Evolutionary conservation across 148 eudicot genomes (phyloP), one percentile per base, ranked within the genome.

Genomic region (Gaultheria prostrata): DNA sequence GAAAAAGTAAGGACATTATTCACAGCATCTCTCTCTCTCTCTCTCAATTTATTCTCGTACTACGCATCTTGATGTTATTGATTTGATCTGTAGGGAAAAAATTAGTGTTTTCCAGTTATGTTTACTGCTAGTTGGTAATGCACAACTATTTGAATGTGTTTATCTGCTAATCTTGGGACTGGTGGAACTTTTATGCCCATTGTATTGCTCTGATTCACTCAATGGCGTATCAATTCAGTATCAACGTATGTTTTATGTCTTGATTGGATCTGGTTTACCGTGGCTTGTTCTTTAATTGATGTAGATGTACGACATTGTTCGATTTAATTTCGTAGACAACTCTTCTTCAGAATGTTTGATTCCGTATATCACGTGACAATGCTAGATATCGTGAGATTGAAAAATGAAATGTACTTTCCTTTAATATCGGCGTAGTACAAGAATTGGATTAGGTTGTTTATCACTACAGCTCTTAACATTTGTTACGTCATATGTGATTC

Each of bases 1-100:
- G 93, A 71, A 91, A 91, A 85, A 80, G 92, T 90, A 90, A 20
- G 85, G 45, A 48, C 26, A 15, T 56, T 24, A 61, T 54, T 70
- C 33, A 48, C 9, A 8, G 1, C 77, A 33, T 21, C 17, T 35
- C 49, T 35, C 39, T 20, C n/a, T 63, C 39, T 80, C 45, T 76
- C 15, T 39, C n/a, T 45, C 28, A 7, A 28, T n/a, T 30, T 0
- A n/a, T 9, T 8, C 69, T 8, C 69, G 0, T 24, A 26, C 4
- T 65, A 67, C 72, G 18, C 72, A 6, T 67, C 28, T 67, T 67
- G 17, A 26, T 63, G 3, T 10, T 14, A 10, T 24, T 61, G 28
- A 24, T 24, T 9, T n/a, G 69, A 24, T 61, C 69, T 61, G 4
- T 26, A n/a, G 13, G 14, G n/a, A 2, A 61, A 24, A 61, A 61